phyloP scores from a whole-genome alignment of 208 protist genomes.

The Trypanosoma lewisi region DNA sequence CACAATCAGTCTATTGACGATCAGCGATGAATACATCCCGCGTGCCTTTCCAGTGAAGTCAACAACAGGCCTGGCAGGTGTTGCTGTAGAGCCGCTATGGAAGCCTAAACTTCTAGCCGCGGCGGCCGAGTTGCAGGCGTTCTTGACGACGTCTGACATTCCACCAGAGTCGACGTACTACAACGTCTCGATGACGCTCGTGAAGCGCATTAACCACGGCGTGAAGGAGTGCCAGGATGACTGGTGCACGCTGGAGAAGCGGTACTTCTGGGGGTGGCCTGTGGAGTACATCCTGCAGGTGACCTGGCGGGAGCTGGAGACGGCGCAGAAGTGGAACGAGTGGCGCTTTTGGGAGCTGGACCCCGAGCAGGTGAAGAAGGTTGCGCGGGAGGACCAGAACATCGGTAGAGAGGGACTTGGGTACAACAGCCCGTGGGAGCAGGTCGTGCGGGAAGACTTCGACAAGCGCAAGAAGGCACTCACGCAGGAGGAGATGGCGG shows the following conservation, averaged over 20 bases:
- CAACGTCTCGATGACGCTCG: conserved; percentile 89
- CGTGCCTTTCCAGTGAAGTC: conserved; percentile 90
- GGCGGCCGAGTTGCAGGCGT: conserved; percentile 78
- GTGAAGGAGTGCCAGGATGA: conserved; percentile 89
- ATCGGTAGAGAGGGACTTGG: conserved; percentile 84
- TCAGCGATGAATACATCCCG: conserved; percentile 91
- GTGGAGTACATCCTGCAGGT: conserved; percentile 91
- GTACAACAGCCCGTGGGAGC: conserved; percentile 88
- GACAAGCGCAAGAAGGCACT: conserved; percentile 92
- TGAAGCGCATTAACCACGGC: conserved; percentile 89
- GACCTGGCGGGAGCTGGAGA: conserved; percentile 90
- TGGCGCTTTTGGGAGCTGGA: conserved; percentile 92
- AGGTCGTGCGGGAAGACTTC: conserved; percentile 89
- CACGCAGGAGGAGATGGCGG: conserved; percentile 91
- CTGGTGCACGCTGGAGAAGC: conserved; percentile 90
- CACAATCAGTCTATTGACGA: conserved; percentile 52
- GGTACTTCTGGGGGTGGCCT: conserved; percentile 91
- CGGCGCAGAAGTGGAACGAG: conserved; percentile 92
- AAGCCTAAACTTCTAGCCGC: conserved; percentile 90
- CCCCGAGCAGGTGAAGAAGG: conserved; percentile 91
- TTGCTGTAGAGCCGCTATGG: conserved; percentile 90
- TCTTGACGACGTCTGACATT: conserved; percentile 82
- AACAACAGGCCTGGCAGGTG: conserved; percentile 84
- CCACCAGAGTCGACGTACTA: conserved; percentile 90
- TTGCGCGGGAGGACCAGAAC: conserved; percentile 84